A percentile compares a stretch with the other conserved stretches of the same genome.
phyloP scores from a whole-genome alignment of 768 basidiomycete species.

The Neoboletus subvelutipes region DNA sequence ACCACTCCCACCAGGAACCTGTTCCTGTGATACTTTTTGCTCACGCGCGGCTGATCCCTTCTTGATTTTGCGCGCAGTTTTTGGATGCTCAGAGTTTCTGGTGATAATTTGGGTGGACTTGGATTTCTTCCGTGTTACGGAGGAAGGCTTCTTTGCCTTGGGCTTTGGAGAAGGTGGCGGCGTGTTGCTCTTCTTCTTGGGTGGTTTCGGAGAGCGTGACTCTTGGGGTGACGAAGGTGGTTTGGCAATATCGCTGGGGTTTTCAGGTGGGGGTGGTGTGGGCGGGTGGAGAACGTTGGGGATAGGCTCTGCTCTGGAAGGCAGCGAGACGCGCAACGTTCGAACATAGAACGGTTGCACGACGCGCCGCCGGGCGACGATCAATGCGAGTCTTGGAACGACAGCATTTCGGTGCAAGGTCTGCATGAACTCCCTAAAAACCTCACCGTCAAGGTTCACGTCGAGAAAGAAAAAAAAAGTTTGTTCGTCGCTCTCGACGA shows the following conservation, averaged over 20 bases:
- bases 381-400: conserved; percentile 9
- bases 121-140: conserved; percentile 2
- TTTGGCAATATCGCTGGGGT: neutral
- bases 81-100: neutral
- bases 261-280: neutral
- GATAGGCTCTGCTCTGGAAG: neutral
- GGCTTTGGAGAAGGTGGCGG: neutral
- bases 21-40: neutral
- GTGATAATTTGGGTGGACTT: neutral
- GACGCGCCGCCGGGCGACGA: conserved; percentile 19
- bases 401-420: conserved; percentile 1
- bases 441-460: neutral
- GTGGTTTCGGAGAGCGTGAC: neutral
- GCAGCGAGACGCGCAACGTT: conserved; percentile 7
- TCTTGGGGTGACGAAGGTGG: neutral
- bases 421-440: conserved; percentile 4
- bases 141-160: neutral
- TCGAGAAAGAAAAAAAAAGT: neutral
- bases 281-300: neutral
- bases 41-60: neutral
- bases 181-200: conserved; percentile 1
- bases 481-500: neutral
- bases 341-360: conserved; percentile 14
- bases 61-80: conserved; percentile 4
- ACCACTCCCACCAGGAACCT: neutral